Base-by-base conservation (phyloP, 768 basidiomycete species). In the Chalciporus sphaerocephalus region DNA sequence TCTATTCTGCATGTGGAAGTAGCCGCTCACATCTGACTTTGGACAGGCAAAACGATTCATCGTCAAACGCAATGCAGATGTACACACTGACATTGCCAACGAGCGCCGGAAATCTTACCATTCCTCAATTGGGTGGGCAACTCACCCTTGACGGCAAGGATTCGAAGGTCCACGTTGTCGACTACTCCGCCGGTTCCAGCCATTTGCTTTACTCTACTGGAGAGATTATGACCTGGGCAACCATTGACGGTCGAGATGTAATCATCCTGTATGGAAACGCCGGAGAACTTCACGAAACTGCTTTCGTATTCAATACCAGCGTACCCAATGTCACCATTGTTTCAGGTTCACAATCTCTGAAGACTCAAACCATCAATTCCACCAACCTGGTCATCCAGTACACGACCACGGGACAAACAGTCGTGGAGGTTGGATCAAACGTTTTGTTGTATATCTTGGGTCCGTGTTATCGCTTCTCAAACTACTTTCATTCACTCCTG, bases 211-310 rank as follows among this genome's bases (percentile, higher is more conserved):
- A 76, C 45, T 76, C 76, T 5, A 73, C 74, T 12, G 74, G 62
- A 5, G 76, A 78, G 55, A 70, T 77, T 17, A 56, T 76, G 54
- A 74, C 75, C 7, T 78, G 76, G 76, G 73, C 70, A 18, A 72
- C 70, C 2, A 73, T 76, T 30, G 74, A 77, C 42, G 61, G 63
- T n/a, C 68, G 72, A 10, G 74, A 76, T 37, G 52, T 76, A 22
- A 70, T 78, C 35, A 16, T 78, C 23, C 47, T 76, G 18, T 78
- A 78, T 44, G 76, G 74, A 24, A 72, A 74, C 43, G 53, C 60
- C 5, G 74, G 70, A 18, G 73, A 76, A 48, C 63, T 74, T 24
- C 74, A 78, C 39, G 76, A 78, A 55, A 76, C 72, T 8, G 74
- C 74, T 9, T 71, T 78, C 61, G 71, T 60, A 40, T 68, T 73